Percentiles rank a stretch among this genome's conserved stretches.
Conservation (phyloP, 352 stramenopile species). For the Globisporangium alternatum region DNA sequence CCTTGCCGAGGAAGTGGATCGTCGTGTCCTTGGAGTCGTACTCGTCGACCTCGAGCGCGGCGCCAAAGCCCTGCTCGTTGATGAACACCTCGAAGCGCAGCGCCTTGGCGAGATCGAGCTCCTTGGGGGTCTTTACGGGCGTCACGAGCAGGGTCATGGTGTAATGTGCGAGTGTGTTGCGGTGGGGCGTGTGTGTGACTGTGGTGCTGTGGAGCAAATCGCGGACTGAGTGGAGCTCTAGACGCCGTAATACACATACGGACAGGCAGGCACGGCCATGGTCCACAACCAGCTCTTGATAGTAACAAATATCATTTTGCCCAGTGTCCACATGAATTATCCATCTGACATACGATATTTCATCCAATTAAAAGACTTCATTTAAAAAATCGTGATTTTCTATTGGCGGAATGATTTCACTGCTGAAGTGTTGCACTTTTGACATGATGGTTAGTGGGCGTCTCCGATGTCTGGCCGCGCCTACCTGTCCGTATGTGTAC, state of each 20-base stretch:
- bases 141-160: conserved; percentile 40
- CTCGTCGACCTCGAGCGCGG: conserved; percentile 36
- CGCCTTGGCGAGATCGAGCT: conserved; percentile 37
- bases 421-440: too few species aligned
- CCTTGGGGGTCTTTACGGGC: conserved; percentile 33
- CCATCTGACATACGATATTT: too few species aligned
- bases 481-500: too few species aligned
- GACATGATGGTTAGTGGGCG: too few species aligned
- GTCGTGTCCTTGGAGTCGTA: conserved; percentile 44
- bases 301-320: too few species aligned
- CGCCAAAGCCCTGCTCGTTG: conserved; percentile 43
- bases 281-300: too few species aligned
- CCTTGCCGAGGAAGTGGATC: conserved; percentile 52
- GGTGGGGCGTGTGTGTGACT: background rate
- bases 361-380: too few species aligned
- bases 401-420: too few species aligned
- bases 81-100: conserved; percentile 56
- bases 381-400: too few species aligned
- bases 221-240: background rate
- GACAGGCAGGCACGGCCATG: too few species aligned
- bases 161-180: background rate
- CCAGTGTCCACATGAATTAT: too few species aligned
- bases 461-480: too few species aligned
- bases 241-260: background rate
- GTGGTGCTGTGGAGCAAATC: background rate